Evolutionary conservation across 1,284 basidiomycete species (phyloP), one percentile per base, ranked within the genome.

Genomic region (Cronartium quercuum): DNA sequence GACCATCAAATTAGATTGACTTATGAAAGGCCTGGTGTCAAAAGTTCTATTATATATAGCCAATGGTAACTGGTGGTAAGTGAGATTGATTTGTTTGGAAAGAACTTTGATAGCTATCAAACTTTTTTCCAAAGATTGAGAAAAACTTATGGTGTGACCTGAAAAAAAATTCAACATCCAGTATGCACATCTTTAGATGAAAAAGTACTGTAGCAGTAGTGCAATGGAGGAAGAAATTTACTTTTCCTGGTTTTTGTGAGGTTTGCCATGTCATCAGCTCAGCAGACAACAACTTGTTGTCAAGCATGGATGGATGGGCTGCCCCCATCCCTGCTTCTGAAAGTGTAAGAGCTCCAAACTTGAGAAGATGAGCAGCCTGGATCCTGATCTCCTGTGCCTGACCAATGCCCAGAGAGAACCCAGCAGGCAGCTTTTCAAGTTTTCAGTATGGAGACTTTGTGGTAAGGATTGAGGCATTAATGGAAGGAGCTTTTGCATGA

Each of bases 1-100:
- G 66, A 12, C 66, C 66, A 67, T 67, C 44, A n/a, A 55, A 67
- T 1, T 67, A 67, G 12, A 67, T 42, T 7, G 44, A 67, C 21
- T 67, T 67, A 1, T 18, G 13, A 13, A 51, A 67, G 21, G 47
- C 66, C n/a, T 67, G 41, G 18, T 24, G 66, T 6, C 12, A 1
- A 44, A 10, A 67, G 21, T 42, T 42, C 66, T 9, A 67, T 1
- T n/a, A 18, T 21, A 3, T 35, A 12, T 42, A 67, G 55, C 47
- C 66, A 67, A 4, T 24, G 66, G 38, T 42, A 51, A 35, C 42
- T 51, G 10, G 66, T 57, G 41, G 41, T 21, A 1, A 29, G 57
- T 21, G 37, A 60, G 57, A 69, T 69, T 2, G 10, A 29, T 38
- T 29, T 62, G 37, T 44, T 29, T 13, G 61, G 42, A 6, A n/a